Evolutionary conservation across 2,329 filamentous ascomycete genomes (phyloP).

Genomic region (Neonectria faginata): DNA sequence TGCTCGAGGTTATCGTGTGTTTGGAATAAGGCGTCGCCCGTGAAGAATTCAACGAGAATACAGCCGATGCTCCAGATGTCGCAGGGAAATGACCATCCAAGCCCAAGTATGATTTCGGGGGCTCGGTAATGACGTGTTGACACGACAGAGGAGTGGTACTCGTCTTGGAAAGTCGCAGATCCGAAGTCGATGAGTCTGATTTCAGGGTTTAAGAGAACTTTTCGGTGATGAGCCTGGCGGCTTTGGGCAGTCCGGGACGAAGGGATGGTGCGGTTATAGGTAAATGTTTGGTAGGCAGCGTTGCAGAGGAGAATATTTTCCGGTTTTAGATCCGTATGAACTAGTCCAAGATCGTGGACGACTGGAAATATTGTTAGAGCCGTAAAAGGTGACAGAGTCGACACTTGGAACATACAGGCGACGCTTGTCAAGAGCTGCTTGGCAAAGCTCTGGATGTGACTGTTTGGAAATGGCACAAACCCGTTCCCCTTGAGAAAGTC

Average conservation of each 20-base stretch:
- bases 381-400: neutral
- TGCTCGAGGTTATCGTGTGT: slow-evolving; percentile 80
- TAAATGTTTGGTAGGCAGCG: slow-evolving; percentile 75
- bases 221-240: slow-evolving; percentile 71
- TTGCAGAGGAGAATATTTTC: slow-evolving; percentile 77
- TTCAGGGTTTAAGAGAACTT: slow-evolving; percentile 75
- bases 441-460: slow-evolving; percentile 97
- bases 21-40: slow-evolving; percentile 77
- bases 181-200: slow-evolving; percentile 79
- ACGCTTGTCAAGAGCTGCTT: slow-evolving; percentile 96
- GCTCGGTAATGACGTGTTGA: slow-evolving; percentile 77
- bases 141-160: slow-evolving; percentile 78
- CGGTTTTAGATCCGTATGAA: slow-evolving; percentile 85
- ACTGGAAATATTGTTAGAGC: slow-evolving; percentile 63
- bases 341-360: slow-evolving; percentile 94
- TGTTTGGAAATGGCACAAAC: slow-evolving; percentile 97
- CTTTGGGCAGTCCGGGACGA: slow-evolving; percentile 71
- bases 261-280: slow-evolving; percentile 76
- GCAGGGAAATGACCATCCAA: slow-evolving; percentile 78
- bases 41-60: slow-evolving; percentile 78
- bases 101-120: slow-evolving; percentile 76
- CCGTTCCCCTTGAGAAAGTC: slow-evolving; percentile 96
- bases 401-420: slow-evolving; percentile 79
- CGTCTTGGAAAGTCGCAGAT: slow-evolving; percentile 77
- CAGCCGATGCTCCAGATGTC: slow-evolving; percentile 81